Base-by-base conservation (phyloP, 192 early-diverging fungal species). In the Coemansia sp. region DNA sequence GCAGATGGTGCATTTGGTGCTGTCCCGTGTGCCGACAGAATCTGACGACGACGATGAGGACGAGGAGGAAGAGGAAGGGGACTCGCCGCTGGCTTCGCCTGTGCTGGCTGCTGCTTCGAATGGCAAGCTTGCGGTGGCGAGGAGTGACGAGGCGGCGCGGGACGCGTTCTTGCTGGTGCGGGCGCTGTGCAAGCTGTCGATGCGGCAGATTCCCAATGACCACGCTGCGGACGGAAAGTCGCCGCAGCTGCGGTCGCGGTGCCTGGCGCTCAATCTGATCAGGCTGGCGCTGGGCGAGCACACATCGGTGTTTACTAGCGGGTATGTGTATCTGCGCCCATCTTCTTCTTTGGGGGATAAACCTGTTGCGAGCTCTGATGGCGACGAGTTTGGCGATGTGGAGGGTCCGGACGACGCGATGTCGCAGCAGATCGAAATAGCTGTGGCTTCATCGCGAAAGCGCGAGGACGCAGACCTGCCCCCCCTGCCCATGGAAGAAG, bases 131-230 rank as follows among this genome's bases (percentile, higher is more conserved):
- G 8, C 46, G 4, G 39, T 19, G n/a, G 35, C 24, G 65, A 33
- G 39, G n/a, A 70, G 60, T 40, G 76, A 82, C 24, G 59, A 57
- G 0, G 68, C 70, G 37, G 78, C 88, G 41, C 85, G 87, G 19
- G 94, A 97, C 74, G 90, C 93, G 4, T 93, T 93, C 41, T 76
- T 92, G 42, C 90, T 95, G 2, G 88, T 97, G 73, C 87, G 95
- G 10, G 90, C 95, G 7, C 81, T 97, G 39, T 94, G 93, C 81
- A 94, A 93, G 66, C 79, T 96, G 54, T 93, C 89, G 36, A 96
- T 94, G 91, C 95, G 94, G 62, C 81, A 87, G 27, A 88, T 91
- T 50, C 79, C 89, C 11, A 86, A 83, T 24, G 87, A 86, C 73
- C 85, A 89, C 29, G 83, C 83, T 8, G 87, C 79, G 7, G 95